Evolutionary conservation across 345 rosid genomes (phyloP), one percentile per base, ranked within the genome.

Genomic region (Corymbia maculata): DNA sequence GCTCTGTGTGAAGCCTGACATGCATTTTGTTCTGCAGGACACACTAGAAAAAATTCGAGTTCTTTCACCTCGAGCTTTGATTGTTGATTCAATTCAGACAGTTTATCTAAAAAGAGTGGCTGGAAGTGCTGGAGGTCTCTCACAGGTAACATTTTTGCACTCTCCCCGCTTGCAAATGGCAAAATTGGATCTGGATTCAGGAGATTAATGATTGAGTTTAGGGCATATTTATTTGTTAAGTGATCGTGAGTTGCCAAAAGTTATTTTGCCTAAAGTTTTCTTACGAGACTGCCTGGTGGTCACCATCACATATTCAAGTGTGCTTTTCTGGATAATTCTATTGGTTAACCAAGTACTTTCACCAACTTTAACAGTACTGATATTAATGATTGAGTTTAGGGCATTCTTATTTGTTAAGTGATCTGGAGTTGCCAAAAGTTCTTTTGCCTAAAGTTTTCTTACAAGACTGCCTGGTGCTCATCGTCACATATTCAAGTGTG

Each of bases 11-110:
- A 32, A 6, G 36, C 30, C 16, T 75, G 87, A 85, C 87, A 57
- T 89, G 13, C 86, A 42, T 86, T 70, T 14, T 64, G 55, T 86
- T 79, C 90, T 92, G 70, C 95, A 97, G 98, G 99, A 97, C 57
- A 52, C 96, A 88, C 87, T 96, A 86, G 89, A 86, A 84, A 95
- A 96, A 89, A 91, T 93, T 88, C 98, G 91, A 86, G 92, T 85
- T 53, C 93, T 95, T 52, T 94, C 94, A 64, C 99, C 99, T 21
- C 91, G 94, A 85, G 98, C 96, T 89, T 89, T 96, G 88, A 90
- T 97, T 88, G 91, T 97, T 88, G 99, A 97, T 93, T 96, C 99
- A 75, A 94, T 97, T 93, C 99, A 96, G 91, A 97, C 99, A 8
- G 97, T 94, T 86, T 96, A 95, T 93, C 91, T 96, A 85, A 92